Evolutionary conservation across 352 stramenopile species (phyloP).

Genomic region (Pilasporangium apinafurcum): DNA sequence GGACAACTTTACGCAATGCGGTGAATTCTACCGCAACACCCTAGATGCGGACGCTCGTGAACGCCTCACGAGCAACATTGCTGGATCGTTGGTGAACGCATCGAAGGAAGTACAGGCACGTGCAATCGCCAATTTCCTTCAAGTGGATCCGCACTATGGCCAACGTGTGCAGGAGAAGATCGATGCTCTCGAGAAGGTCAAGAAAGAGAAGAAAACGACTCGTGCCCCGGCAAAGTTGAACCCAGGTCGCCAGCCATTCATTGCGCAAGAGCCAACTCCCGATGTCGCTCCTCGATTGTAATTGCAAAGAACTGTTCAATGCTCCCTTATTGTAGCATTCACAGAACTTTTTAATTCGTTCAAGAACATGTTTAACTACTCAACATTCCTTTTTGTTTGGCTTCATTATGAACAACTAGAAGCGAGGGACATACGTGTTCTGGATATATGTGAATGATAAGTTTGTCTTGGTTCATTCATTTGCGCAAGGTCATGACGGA

Average conservation of each 20-base stretch:
- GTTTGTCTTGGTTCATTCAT: too few relatives aligned
- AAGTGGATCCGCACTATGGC: conserved; percentile 85
- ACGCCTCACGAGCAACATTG: conserved; percentile 85
- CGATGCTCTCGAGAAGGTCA: conserved; percentile 17
- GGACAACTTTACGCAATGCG: conserved; percentile 86
- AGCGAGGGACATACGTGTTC: too few relatives aligned
- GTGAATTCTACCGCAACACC: conserved; percentile 81
- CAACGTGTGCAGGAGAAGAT: conserved; percentile 77
- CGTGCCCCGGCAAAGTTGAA: conserved; percentile 37
- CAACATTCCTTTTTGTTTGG: too few relatives aligned
- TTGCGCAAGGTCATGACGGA: too few relatives aligned
- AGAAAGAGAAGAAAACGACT: conserved; percentile 5
- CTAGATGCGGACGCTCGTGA: conserved; percentile 60
- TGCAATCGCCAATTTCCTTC: conserved; percentile 83
- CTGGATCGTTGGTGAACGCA: conserved; percentile 71
- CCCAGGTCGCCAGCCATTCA: conserved; percentile 51
- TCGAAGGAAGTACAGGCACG: conserved; percentile 74
- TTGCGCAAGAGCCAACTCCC: conserved; percentile 38
- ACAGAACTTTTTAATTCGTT: too few relatives aligned
- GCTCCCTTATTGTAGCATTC: not conserved
- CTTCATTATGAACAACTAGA: too few relatives aligned
- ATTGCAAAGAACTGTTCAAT: conserved; percentile 2
- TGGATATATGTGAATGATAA: too few relatives aligned
- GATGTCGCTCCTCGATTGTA: conserved; percentile 48
- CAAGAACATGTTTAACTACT: too few relatives aligned